Base-by-base conservation (phyloP, 2,329 filamentous ascomycete species). In the Drechslerella dactyloides region DNA sequence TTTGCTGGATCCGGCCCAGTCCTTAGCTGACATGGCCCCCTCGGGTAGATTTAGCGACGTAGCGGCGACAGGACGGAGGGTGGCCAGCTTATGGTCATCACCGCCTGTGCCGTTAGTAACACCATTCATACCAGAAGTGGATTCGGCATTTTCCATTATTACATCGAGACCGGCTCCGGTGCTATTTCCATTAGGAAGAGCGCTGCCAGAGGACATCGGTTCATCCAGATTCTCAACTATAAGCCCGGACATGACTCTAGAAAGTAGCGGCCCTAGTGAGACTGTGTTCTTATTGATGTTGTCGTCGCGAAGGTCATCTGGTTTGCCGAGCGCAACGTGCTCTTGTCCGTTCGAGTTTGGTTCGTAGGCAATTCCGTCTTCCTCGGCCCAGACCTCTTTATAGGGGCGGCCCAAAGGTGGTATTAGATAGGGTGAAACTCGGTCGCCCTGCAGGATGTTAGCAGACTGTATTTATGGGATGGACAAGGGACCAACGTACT, bases 381-480 rank as follows among this genome's bases (percentile, higher is more conserved):
- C 94, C 75, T 96, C 92, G 0, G 91, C 89, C 94, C 94, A 99
- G 8, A 93, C 84, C 70, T 97, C 93, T 23, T 86, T 87, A 80
- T 97, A 99, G 77, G 91, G 89, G 79, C 90, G 90, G 51, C 92
- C 93, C 21, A 92, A 87, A 74, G 89, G 88, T 6, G 93, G 92
- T 80, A 96, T 91, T 40, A 93, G 82, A 76, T 97, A 97, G 0
- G 93, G 91, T 1, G 85, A 87, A 21, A 89, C 82, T 40, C 94
- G 87, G 79, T 99, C 93, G 65, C 93, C 91, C 76, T 85, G 74
- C 57, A 21, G 6, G 48, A 33, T 19, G 30, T 52, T 52, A 40
- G 40, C 4, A 5, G 54, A n/a, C n/a, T 56, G 17, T 30, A 60
- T 10, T 63, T 66, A 17, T 21, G 35, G 30, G 21, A 7, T 13